Conservation (phyloP, 768 basidiomycete species). For the Butyriboletus loyo region DNA sequence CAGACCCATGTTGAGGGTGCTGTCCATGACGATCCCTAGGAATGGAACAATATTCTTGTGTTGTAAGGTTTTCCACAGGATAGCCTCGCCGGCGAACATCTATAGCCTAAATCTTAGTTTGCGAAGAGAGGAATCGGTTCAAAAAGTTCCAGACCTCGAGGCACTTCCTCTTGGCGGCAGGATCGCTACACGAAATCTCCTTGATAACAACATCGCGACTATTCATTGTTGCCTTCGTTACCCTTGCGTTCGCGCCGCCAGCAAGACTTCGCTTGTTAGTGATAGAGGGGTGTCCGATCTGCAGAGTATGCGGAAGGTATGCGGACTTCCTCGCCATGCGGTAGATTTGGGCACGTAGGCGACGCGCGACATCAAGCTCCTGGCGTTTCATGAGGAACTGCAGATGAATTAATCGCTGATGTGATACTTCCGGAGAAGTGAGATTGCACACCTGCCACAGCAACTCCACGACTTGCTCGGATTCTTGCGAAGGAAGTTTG, state of each 20-base stretch:
- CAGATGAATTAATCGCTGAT: not conserved
- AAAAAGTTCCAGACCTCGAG: constrained; percentile 11
- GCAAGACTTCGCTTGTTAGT: not conserved
- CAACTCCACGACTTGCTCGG: constrained; percentile 21
- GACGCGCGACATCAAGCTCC: not conserved
- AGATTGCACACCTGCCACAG: constrained; percentile 18
- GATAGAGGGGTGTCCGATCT: constrained; percentile 5
- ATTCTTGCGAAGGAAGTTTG: constrained; percentile 10
- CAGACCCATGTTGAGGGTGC: constrained; percentile 13
- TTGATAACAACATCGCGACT: constrained; percentile 26
- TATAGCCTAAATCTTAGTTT: constrained; percentile 3
- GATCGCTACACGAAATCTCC: constrained; percentile 8
- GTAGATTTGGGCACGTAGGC: constrained; percentile 20
- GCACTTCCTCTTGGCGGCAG: not conserved
- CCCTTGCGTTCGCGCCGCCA: constrained; percentile 19
- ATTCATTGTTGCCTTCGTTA: constrained; percentile 18
- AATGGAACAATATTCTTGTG: constrained; percentile 30
- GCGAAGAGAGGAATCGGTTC: not conserved
- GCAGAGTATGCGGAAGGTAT: constrained; percentile 20
- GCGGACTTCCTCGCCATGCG: constrained; percentile 30
- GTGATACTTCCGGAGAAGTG: not conserved
- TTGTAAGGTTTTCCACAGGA: constrained; percentile 24
- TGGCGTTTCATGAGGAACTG: constrained; percentile 13
- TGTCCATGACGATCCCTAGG: constrained; percentile 14
- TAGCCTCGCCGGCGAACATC: constrained; percentile 27